A percentile compares a stretch with the other conserved stretches of the same genome.
phyloP scores from a whole-genome alignment of 345 rosid species.

The Moricandia arvensis region DNA sequence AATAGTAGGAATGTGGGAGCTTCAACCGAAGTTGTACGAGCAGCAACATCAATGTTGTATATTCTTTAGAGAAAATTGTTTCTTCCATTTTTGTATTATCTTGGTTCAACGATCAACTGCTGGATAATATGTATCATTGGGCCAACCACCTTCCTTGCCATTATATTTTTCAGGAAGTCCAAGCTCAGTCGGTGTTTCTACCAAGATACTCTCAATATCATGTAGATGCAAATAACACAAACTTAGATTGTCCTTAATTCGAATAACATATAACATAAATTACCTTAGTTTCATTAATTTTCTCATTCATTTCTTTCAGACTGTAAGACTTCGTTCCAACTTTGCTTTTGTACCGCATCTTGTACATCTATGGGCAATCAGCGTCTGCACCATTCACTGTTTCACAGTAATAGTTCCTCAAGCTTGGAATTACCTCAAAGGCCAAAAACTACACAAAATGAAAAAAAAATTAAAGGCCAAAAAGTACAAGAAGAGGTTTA shows the following conservation, averaged over 20 bases:
- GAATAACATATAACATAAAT: background rate
- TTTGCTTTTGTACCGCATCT: background rate
- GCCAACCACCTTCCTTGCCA: background rate
- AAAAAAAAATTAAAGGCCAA: too few species aligned
- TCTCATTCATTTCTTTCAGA: background rate
- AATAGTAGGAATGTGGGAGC: background rate
- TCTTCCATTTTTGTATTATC: background rate
- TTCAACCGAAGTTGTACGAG: background rate
- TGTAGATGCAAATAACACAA: background rate
- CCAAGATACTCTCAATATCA: background rate
- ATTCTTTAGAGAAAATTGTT: background rate
- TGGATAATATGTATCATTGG: background rate
- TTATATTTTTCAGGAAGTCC: background rate
- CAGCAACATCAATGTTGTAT: background rate
- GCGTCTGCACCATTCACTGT: background rate
- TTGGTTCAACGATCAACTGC: background rate
- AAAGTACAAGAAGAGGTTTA: background rate
- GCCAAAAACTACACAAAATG: too few species aligned
- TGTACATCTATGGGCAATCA: background rate
- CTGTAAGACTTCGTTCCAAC: background rate
- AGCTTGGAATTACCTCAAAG: background rate
- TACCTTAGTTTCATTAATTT: background rate
- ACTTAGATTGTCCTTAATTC: too few species aligned
- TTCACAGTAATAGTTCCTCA: background rate
- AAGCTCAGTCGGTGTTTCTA: background rate